Conservation (phyloP, 768 basidiomycete genomes). For the Baorangia bicolor region DNA sequence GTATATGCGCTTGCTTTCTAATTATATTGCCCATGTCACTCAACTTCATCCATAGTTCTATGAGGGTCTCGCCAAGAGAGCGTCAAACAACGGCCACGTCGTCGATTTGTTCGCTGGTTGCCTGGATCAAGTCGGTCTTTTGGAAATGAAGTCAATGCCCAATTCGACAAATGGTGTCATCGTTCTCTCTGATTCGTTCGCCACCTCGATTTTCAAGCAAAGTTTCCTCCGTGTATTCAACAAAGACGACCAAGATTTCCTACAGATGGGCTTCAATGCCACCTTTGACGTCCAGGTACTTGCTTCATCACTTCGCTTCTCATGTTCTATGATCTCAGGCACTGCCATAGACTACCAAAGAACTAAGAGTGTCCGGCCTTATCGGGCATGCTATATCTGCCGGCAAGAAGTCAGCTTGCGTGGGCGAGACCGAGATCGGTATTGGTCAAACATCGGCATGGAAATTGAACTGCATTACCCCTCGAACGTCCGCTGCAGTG, state of each 20-base stretch:
- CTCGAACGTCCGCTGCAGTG: conserved; percentile 83
- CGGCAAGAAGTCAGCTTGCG: conserved; percentile 93
- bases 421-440: conserved; percentile 99
- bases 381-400: conserved; percentile 98
- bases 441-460: conserved; percentile 98
- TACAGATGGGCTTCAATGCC: conserved; percentile 98
- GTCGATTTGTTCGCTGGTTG: conserved; percentile 97
- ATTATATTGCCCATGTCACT: background rate
- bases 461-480: conserved; percentile 91
- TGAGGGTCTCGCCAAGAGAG: conserved; percentile 90
- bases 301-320: background rate
- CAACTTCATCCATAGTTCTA: conserved; percentile 68
- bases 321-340: background rate
- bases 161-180: conserved; percentile 97
- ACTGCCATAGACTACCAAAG: conserved; percentile 83
- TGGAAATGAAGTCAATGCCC: conserved; percentile 95
- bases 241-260: conserved; percentile 88
- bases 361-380: conserved; percentile 95
- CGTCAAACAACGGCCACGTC: conserved; percentile 91
- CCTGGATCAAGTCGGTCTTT: conserved; percentile 93
- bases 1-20: conserved; percentile 40
- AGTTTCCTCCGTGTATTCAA: conserved; percentile 90
- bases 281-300: conserved; percentile 95
- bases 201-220: conserved; percentile 98
- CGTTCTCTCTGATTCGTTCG: conserved; percentile 94